Percentiles rank a stretch among this genome's conserved stretches.
Conservation (phyloP, 176 grass and related monocot species). For the Triticum urartu region DNA sequence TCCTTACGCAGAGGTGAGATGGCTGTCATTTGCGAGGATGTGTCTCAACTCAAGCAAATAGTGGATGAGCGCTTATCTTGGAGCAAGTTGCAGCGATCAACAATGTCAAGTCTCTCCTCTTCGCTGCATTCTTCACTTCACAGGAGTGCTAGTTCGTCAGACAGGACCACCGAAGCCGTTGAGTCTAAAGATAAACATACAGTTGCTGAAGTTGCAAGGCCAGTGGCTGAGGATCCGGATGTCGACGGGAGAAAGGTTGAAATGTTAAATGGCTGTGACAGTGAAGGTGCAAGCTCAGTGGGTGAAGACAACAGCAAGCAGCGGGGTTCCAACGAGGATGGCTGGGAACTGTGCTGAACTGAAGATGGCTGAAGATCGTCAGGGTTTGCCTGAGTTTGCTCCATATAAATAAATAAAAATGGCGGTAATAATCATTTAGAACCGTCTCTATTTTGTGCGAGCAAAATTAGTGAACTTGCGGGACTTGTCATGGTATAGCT, state of each 20-base stretch:
- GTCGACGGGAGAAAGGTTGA: neutral
- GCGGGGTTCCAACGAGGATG: slow-evolving; percentile 29
- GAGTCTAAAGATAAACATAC: slow-evolving; percentile 35
- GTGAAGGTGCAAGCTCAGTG: neutral
- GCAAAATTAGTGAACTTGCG: neutral
- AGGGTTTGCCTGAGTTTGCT: neutral
- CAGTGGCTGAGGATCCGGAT: neutral
- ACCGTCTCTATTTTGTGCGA: neutral
- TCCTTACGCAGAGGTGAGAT: slow-evolving; percentile 54
- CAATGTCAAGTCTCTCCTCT: slow-evolving; percentile 44
- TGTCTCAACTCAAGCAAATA: slow-evolving; percentile 46
- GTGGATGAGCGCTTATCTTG: slow-evolving; percentile 42
- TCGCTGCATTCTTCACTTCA: slow-evolving; percentile 41
- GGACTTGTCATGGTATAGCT: neutral
- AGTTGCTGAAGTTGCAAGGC: slow-evolving; percentile 8
- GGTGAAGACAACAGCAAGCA: neutral
- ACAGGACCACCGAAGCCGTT: neutral
- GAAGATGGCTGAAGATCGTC: slow-evolving; percentile 8
- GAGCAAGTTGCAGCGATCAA: slow-evolving; percentile 45
- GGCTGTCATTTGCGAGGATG: slow-evolving; percentile 49
- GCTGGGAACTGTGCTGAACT: slow-evolving; percentile 47
- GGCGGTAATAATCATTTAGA: neutral
- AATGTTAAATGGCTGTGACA: neutral
- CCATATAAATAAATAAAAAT: neutral
- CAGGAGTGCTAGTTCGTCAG: slow-evolving; percentile 36